Evolutionary conservation across 2,329 filamentous ascomycete species (phyloP).

Genomic region (Stromatinia cepivora): DNA sequence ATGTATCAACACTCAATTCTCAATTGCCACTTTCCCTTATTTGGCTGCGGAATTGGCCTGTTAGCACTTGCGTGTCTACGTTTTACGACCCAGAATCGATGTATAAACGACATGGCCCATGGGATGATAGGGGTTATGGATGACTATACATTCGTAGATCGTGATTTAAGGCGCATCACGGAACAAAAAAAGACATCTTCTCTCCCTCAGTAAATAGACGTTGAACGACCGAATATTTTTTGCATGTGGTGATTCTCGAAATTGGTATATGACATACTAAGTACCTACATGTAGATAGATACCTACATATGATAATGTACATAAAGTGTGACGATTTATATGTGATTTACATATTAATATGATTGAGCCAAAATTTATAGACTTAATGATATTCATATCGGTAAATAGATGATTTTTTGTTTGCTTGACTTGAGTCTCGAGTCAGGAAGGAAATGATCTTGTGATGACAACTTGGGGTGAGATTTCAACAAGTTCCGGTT

Average conservation of each 20-base stretch:
- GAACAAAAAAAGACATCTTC: constrained; percentile 17
- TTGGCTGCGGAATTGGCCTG: constrained; percentile 1
- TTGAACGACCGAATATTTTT: background rate
- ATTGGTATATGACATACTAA: background rate
- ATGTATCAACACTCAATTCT: constrained; percentile 19
- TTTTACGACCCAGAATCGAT: constrained; percentile 10
- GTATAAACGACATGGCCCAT: constrained; percentile 2
- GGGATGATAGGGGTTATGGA: background rate
- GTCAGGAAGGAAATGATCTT: background rate
- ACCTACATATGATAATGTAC: too few relatives aligned
- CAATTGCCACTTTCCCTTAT: constrained; percentile 2
- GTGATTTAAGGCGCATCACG: constrained; percentile 12
- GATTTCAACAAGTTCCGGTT: background rate
- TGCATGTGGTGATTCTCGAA: background rate
- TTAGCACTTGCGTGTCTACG: constrained; percentile 7
- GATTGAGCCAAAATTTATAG: background rate
- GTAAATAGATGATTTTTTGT: background rate
- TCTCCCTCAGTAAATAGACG: background rate
- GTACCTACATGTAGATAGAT: too few relatives aligned
- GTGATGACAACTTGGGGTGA: background rate
- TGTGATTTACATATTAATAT: background rate
- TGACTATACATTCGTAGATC: constrained; percentile 6
- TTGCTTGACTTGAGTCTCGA: background rate
- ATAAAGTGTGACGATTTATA: background rate
- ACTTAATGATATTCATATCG: background rate